phyloP scores from a whole-genome alignment of 164 flowering plant species.

The Vitis rupestris region DNA sequence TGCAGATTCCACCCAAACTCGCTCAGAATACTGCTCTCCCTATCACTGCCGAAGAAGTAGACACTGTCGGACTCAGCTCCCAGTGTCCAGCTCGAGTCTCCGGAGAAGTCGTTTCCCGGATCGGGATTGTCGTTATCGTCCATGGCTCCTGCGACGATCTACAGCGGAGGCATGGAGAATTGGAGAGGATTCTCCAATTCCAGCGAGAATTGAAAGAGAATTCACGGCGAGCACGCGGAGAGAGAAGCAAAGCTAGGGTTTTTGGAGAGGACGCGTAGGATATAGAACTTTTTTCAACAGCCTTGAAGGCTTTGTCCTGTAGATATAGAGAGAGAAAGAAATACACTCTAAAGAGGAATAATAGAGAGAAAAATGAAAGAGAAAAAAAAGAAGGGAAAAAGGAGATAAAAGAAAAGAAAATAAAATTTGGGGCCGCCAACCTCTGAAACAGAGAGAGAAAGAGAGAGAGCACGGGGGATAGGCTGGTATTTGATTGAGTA shows the following conservation, averaged over 20 bases:
- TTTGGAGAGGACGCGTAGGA: conserved; percentile 27
- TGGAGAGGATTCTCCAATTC: no score
- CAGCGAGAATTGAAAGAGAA: conserved; percentile 4
- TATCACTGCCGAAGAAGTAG: conserved; percentile 32
- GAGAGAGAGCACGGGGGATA: no score
- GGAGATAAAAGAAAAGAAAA: no score
- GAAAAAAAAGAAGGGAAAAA: no score
- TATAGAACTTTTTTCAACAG: no score
- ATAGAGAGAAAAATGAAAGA: no score
- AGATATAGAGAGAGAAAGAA: no score
- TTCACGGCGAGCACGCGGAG: conserved; percentile 2
- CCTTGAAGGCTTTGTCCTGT: no score
- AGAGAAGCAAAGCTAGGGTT: conserved; percentile 24
- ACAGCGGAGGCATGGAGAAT: neutral
- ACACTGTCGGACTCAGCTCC: conserved; percentile 23
- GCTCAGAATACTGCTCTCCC: conserved; percentile 38
- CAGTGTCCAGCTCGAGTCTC: conserved; percentile 36
- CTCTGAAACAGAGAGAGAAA: no score
- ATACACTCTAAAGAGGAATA: no score
- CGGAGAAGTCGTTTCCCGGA: conserved; percentile 18
- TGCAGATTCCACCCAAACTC: conserved; percentile 57
- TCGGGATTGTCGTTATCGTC: conserved; percentile 29
- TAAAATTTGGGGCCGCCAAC: no score
- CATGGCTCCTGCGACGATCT: conserved; percentile 14
- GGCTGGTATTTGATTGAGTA: no score